Conservation (phyloP, 139 green algal species). For the Coelastrella sp. region DNA sequence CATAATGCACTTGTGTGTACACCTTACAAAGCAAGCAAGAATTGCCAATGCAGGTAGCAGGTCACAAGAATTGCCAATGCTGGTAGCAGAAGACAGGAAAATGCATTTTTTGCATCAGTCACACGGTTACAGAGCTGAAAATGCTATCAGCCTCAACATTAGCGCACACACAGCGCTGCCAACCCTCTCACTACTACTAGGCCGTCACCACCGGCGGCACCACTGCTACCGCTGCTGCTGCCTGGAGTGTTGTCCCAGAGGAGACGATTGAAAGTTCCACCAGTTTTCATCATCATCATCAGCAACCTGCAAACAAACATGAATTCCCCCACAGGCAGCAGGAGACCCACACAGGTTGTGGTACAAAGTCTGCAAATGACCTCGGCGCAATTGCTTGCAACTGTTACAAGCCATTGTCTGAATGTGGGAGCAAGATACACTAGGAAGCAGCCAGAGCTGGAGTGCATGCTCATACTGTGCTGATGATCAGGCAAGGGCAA, state of each 20-base stretch:
- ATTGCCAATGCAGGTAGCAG: too few species aligned
- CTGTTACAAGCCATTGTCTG: not conserved
- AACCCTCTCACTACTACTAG: too few species aligned
- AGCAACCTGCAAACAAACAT: not conserved
- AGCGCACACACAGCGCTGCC: too few species aligned
- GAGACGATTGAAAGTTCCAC: constrained; percentile 2
- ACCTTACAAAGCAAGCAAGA: too few species aligned
- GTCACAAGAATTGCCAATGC: too few species aligned
- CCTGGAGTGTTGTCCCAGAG: not conserved
- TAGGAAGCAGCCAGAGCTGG: not conserved
- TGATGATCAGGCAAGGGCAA: not conserved
- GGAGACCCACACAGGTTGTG: not conserved
- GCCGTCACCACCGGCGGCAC: too few species aligned
- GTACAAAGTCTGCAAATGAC: not conserved
- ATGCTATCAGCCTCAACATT: too few species aligned
- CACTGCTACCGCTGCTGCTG: not conserved
- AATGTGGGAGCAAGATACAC: not conserved
- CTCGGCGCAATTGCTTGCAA: not conserved
- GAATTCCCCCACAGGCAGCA: not conserved
- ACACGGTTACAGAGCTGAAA: too few species aligned
- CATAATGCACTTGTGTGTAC: too few species aligned
- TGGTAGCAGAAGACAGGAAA: too few species aligned
- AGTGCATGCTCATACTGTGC: not conserved
- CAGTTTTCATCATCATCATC: constrained; percentile 10
- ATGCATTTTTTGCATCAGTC: too few species aligned